Evolutionary conservation across 805 yeast genomes (phyloP).

Genomic region (Ogataea glucozyma): DNA sequence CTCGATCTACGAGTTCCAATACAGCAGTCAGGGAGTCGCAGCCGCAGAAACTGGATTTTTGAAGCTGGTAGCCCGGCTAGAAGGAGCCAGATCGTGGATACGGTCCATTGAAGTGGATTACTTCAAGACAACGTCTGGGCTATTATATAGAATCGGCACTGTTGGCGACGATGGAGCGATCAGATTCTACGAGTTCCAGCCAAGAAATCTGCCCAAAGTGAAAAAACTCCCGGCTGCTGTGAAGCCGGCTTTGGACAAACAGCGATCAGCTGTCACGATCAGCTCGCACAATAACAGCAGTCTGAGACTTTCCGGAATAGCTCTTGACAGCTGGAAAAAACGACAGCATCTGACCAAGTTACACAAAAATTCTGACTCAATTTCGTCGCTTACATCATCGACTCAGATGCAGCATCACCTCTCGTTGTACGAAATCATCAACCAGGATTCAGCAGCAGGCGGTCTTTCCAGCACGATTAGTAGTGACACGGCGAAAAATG

Average conservation of each 20-base stretch:
- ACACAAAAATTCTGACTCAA: conserved; percentile 27
- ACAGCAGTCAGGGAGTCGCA: conserved; percentile 4
- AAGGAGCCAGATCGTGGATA: conserved; percentile 58
- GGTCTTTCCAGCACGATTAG: conserved; percentile 7
- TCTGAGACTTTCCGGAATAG: conserved; percentile 12
- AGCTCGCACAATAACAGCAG: conserved; percentile 15
- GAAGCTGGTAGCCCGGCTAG: conserved; percentile 33
- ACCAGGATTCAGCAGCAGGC: conserved; percentile 21
- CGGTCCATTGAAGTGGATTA: conserved; percentile 46
- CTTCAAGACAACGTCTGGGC: conserved; percentile 32
- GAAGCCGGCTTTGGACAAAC: conserved; percentile 17
- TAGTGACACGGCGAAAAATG: conserved; percentile 1
- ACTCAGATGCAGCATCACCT: conserved; percentile 26
- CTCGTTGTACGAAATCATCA: conserved; percentile 31
- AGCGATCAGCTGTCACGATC: conserved; percentile 15
- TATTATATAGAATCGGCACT: conserved; percentile 49
- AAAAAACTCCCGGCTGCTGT: conserved; percentile 20
- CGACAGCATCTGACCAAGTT: conserved; percentile 14
- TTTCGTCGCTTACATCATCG: conserved; percentile 33
- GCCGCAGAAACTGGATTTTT: conserved; percentile 22
- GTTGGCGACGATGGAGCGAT: conserved; percentile 58
- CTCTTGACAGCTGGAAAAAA: conserved; percentile 15
- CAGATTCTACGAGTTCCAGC: conserved; percentile 55
- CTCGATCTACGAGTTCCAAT: conserved; percentile 41
- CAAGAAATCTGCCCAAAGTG: conserved; percentile 41